Conservation (phyloP, 2,329 filamentous ascomycete species). For the Simplicillium sp. region DNA sequence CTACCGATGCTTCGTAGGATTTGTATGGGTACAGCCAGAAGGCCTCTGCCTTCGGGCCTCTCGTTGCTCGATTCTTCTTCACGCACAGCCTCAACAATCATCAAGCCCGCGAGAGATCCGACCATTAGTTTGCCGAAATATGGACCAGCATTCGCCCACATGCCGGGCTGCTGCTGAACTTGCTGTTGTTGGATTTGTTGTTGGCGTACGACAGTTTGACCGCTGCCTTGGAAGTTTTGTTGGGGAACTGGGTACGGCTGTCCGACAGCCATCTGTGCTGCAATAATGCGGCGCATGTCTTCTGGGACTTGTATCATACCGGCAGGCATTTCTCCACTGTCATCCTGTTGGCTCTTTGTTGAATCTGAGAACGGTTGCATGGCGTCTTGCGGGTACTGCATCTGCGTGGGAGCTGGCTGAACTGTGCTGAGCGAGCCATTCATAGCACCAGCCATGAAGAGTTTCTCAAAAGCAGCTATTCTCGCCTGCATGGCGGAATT, state of each 20-base stretch:
- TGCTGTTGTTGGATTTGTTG: conserved; percentile 47
- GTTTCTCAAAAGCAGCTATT: conserved; percentile 65
- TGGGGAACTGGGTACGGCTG: conserved; percentile 42
- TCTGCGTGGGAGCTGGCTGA: conserved; percentile 43
- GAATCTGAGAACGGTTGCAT: conserved; percentile 37
- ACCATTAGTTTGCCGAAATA: conserved; percentile 79
- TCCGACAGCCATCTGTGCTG: conserved; percentile 44
- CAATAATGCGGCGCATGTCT: conserved; percentile 53
- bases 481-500: conserved; percentile 70
- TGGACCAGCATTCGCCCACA: conserved; percentile 44
- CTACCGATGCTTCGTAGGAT: conserved; percentile 40
- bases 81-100: conserved; percentile 76
- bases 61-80: conserved; percentile 58
- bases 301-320: conserved; percentile 60
- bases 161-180: conserved; percentile 35
- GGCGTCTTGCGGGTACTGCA: conserved; percentile 33
- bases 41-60: conserved; percentile 53
- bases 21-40: conserved; percentile 55
- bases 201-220: conserved; percentile 38
- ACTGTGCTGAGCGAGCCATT: conserved; percentile 46
- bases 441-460: conserved; percentile 71
- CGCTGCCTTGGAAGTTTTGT: conserved; percentile 35
- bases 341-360: conserved; percentile 29
- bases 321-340: conserved; percentile 30
- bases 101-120: conserved; percentile 81